Base-by-base conservation (phyloP, 345 rosid species). In the Eucalyptus marginata region DNA sequence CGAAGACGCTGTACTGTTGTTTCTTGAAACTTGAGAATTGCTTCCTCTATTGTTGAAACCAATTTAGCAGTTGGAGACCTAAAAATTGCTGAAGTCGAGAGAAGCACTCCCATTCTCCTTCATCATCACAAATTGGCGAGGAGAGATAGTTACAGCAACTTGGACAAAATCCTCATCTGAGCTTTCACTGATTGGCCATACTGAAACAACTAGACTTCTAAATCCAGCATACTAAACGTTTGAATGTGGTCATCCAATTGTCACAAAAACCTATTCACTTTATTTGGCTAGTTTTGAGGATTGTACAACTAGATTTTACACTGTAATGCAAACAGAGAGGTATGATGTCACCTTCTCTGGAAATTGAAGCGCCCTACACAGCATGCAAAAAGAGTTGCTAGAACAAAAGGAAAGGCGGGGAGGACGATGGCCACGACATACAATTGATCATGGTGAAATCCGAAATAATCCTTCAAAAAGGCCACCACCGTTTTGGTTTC, bases 381-480 rank as follows among this genome's bases (percentile, higher is more conserved):
- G 89, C 71, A 93, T 49, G 95, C 94, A 86, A 94, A 96, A 87
- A 94, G 93, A 86, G 90, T 89, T 85, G 98, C 98, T 44, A 91
- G 76, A 66, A 90, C 68, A 17, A 93, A 7, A 14, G 99, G 98
- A 87, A 93, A 95, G 13, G 90, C 87, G 3, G 91, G 25, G 10
- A 96, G 94, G 64, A 93, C 90, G 29, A 89, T 58, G 58, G 92
- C 97, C 20, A 92, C 88, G 44, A 92, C 25, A 27, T 88, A 50
- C 81, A 96, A 50, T 27, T 85, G 91, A 71, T 91, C 92, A 49
- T 91, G 94, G 68, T 89, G 91, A 89, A 88, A 96, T 49, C 99
- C 96, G 13, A 92, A 96, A 89, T 94, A 95, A 49, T 94, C 95
- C 68, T 91, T 87, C 71, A 96, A 86, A 90, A 96, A 95, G 18